Evolutionary conservation across 495 filamentous ascomycete species (phyloP), one percentile per base, ranked within the genome.

Genomic region (Acidiella bohemica): DNA sequence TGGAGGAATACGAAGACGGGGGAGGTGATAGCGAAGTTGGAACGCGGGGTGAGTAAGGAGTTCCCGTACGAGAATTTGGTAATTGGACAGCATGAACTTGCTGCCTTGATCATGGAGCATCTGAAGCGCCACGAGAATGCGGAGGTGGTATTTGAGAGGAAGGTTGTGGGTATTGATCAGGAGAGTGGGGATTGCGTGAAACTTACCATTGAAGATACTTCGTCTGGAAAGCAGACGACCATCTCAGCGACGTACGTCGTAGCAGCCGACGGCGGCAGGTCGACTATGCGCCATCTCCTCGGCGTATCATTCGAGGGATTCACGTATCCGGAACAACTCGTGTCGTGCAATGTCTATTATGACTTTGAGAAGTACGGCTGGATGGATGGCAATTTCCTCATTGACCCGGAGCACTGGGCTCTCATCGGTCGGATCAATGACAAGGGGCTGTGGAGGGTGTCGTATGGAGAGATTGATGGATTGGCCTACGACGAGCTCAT

Each of bases 261-360:
- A 4, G 47, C 35, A 12, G 51, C 47, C 6, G 55, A 58, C 40
- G 55, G 55, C 9, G 55, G 38, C 2, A 27, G 41, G 1, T 45
- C 36, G 7, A 37, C 35, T 10, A 46, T 57, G 3, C 36, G 55
- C 3, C 18, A 37, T 11, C n/a, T 36, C 13, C 36, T 51, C 6
- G 32, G 28, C 24, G 51, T 55, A 25, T 32, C 46, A 7, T 55
- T 51, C 36, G 53, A 55, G 13, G 53, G 53, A 12, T 54, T 43
- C 31, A 55, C 53, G 10, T 55, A 36, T 42, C 23, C 20, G 9
- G 53, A 55, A 21, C 39, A 47, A 14, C 39, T 55, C 13, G 48
- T 55, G 11, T 43, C 47, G 2, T 51, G 31, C 7, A 44, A 55
- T 35, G 34, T 55, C 1, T 36, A 43, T 14, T 57, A 54, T 38